phyloP scores from a whole-genome alignment of 306 rosid species.

The Vigna reflexopilosa region DNA sequence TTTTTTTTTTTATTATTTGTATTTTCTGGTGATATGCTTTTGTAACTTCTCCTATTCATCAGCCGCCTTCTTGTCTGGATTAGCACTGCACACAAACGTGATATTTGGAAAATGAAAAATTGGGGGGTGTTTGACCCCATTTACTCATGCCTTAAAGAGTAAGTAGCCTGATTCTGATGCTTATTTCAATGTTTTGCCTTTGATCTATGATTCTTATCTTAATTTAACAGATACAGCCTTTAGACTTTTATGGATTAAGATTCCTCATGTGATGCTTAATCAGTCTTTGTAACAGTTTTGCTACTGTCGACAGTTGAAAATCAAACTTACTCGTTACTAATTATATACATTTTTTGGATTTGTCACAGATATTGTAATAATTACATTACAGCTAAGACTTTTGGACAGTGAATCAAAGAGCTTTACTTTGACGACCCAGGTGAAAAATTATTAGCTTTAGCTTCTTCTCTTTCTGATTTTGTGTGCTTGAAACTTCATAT shows the following conservation, averaged over 20 bases:
- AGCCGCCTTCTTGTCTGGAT: constrained; percentile 61
- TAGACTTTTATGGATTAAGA: constrained; percentile 40
- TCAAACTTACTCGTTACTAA: not conserved
- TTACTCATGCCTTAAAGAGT: constrained; percentile 22
- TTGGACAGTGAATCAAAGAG: constrained; percentile 38
- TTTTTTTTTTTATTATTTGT: not conserved
- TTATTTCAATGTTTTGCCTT: not conserved
- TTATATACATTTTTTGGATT: constrained; percentile 23
- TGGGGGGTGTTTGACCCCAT: not conserved
- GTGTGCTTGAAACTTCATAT: constrained; percentile 1
- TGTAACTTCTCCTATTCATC: constrained; percentile 41
- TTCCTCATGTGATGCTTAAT: constrained; percentile 43
- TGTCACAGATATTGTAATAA: constrained; percentile 45
- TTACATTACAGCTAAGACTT: constrained; percentile 47
- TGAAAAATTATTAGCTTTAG: constrained; percentile 7
- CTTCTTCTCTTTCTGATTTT: not conserved
- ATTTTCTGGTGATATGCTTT: constrained; percentile 20
- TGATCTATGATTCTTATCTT: not conserved
- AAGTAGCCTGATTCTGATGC: constrained; percentile 3
- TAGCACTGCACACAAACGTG: constrained; percentile 48
- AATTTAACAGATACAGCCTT: not conserved
- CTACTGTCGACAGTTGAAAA: constrained; percentile 53
- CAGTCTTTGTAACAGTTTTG: constrained; percentile 40
- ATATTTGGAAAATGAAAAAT: constrained; percentile 36
- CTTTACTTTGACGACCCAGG: constrained; percentile 40